Base-by-base conservation (phyloP, 257 asterid species). In the Nemophila menziesii region DNA sequence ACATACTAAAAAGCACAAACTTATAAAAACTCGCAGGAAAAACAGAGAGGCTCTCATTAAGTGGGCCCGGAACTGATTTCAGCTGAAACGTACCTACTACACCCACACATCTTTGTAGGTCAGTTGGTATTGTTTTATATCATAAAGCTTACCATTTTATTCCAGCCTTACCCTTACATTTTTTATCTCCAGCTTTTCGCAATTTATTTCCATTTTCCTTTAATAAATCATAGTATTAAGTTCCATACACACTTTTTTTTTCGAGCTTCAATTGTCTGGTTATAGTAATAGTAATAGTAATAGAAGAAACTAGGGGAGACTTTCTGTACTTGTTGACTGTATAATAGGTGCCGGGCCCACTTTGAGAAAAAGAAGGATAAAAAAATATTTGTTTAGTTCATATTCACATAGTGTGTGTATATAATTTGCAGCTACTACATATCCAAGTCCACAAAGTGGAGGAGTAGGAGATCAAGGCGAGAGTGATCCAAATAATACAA, bases 51-150 rank as follows among this genome's bases (percentile, higher is more conserved):
- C 93, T 84, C 87, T 84, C 92, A 61, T 74, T 77, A 71, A 71
- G 84, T 93, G 93, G 83, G 95, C 84, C 86, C 75, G 82, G 86
- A 71, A 74, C 86, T 70, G 92, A 72, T 80, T 84, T 75, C 80
- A 55, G 93, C 86, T 77, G 90, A 80, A 80, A 74, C 72, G 95
- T 71, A 68, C 67, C 82, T 93, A 78, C 79, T 80, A 66, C 70
- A 80, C 75, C 78, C 64, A 77, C 80, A 78, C 78, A 73, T 71
- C 81, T 64, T 57, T 34, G 66, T 84, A 77, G 92, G 95, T 84
- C 93, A 84, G 95, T 84, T 63, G 20, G 68, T 70, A 63, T n/a
- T 71, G 92, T 66, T 68, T n/a, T 84, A 52, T 61, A 72, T 41
- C 52, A 61, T 59, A 57, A n/a, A 77, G 60, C 60, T 61, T 65